These are phyloP conservation scores for Auricularia sp. DNA, from an alignment of 768 basidiomycete species.

Conservation along the genomic window DNA sequence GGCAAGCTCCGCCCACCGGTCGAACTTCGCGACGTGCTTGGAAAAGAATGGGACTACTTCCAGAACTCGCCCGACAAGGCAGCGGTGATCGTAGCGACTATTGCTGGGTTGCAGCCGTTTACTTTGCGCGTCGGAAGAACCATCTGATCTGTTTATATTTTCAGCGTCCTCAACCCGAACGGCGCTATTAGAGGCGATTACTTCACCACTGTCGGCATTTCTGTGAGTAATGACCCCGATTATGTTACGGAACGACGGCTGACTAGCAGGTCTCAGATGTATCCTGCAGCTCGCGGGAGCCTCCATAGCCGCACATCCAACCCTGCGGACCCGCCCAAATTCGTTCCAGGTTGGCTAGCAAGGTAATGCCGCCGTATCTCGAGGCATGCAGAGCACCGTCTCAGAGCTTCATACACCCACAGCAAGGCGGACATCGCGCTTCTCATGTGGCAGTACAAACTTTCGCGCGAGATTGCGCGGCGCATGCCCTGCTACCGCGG, in stretches of 20 bases:
- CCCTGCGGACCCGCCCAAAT: not conserved
- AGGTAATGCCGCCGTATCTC: not conserved
- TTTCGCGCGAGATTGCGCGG: slow-evolving; percentile 40
- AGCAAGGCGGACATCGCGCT: slow-evolving; percentile 20
- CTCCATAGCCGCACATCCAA: not conserved
- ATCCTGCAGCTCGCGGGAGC: not conserved
- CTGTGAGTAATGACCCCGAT: not conserved
- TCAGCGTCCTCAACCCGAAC: not conserved
- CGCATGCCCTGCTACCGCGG: slow-evolving; percentile 38
- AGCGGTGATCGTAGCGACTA: not conserved
- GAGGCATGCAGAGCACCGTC: not conserved
- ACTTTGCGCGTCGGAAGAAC: not conserved
- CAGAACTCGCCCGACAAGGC: not conserved
- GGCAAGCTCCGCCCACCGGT: not conserved
- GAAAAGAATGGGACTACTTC: not conserved
- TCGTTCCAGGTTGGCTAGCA: not conserved
- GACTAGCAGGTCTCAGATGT: not conserved
- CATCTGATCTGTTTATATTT: not conserved
- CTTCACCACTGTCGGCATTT: not conserved
- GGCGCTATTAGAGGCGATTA: not conserved
- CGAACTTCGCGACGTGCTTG: not conserved
- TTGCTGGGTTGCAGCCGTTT: not conserved
- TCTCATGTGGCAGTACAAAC: slow-evolving; percentile 46
- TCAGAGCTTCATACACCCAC: not conserved
- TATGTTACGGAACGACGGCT: not conserved